phyloP scores from a whole-genome alignment of 2,329 filamentous ascomycete genomes.

The Colletotrichum melonis region DNA sequence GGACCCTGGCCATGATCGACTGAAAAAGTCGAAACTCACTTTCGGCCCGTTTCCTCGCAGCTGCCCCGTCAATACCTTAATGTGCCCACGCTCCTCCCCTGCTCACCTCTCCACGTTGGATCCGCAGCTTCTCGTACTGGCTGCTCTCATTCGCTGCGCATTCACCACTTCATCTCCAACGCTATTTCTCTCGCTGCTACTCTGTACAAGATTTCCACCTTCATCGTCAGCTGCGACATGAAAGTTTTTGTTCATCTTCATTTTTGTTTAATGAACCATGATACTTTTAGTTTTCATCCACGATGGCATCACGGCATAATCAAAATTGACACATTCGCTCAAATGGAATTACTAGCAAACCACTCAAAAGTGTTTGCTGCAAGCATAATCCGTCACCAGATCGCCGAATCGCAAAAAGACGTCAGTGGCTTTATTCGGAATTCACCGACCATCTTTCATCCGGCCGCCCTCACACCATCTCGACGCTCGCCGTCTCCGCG shows the following conservation, averaged over 20 bases:
- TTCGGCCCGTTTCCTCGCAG: conserved; percentile 30
- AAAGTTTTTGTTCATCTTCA: background rate
- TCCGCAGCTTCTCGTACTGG: background rate
- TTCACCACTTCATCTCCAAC: background rate
- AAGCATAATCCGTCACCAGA: background rate
- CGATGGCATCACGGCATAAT: background rate
- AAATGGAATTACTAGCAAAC: background rate
- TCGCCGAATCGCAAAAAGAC: background rate
- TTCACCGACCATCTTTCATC: background rate
- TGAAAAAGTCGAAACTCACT: conserved; percentile 23
- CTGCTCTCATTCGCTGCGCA: conserved; percentile 15
- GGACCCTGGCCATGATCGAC: conserved; percentile 4
- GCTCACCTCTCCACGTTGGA: background rate
- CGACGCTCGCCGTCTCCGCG: background rate
- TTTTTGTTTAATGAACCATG: background rate
- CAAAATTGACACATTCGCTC: background rate
- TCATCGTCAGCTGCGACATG: conserved; percentile 3
- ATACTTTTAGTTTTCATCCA: no score
- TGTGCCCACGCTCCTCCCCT: background rate
- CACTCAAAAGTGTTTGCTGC: background rate
- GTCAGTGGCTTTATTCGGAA: background rate
- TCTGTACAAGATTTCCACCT: background rate
- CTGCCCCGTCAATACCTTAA: background rate
- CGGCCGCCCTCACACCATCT: conserved; percentile 3
- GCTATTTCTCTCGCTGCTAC: conserved; percentile 26